Percentiles rank a stretch among this genome's conserved stretches.
These are phyloP conservation scores for Piloderma croceum DNA, from an alignment of 768 basidiomycete genomes.

Conservation along the genomic window DNA sequence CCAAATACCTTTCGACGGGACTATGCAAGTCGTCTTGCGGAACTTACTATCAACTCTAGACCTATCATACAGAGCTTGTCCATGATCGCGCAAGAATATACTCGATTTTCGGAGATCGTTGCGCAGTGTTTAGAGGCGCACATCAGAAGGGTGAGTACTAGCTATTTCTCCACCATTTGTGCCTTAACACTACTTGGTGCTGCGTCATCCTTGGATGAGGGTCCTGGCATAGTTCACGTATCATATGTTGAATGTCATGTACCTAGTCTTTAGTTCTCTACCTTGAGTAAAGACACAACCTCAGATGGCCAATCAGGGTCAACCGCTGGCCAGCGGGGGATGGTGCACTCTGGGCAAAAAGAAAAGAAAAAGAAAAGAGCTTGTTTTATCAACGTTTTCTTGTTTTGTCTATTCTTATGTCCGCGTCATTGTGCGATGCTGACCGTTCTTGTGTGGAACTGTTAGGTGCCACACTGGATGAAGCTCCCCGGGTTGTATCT, in stretches of 20 bases:
- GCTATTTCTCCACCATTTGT: conserved; percentile 10
- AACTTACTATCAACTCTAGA: conserved; percentile 90
- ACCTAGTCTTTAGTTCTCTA: conserved; percentile 38
- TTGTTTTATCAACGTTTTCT: conserved; percentile 19
- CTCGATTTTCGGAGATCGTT: conserved; percentile 72
- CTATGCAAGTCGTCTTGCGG: conserved; percentile 64
- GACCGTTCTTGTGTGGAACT: too few species aligned
- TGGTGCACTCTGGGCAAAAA: too few species aligned
- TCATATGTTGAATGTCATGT: conserved; percentile 35
- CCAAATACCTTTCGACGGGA: conserved; percentile 74
- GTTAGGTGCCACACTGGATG: conserved; percentile 81
- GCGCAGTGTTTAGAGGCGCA: conserved; percentile 79
- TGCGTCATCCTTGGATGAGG: neutral
- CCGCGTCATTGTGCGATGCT: too few species aligned
- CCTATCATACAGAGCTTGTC: conserved; percentile 91
- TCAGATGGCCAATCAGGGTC: too few species aligned
- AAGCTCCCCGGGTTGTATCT: conserved; percentile 94
- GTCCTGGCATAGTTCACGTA: conserved; percentile 1
- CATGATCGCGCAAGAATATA: conserved; percentile 84
- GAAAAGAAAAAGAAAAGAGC: too few species aligned
- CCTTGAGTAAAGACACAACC: conserved; percentile 37
- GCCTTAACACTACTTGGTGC: neutral
- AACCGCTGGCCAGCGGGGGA: too few species aligned
- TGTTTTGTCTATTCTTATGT: conserved; percentile 16
- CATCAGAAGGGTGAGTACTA: conserved; percentile 77